These are phyloP conservation scores for Colletotrichum brevisporum DNA, from an alignment of 2,329 filamentous ascomycete species.

Conservation along the genomic window DNA sequence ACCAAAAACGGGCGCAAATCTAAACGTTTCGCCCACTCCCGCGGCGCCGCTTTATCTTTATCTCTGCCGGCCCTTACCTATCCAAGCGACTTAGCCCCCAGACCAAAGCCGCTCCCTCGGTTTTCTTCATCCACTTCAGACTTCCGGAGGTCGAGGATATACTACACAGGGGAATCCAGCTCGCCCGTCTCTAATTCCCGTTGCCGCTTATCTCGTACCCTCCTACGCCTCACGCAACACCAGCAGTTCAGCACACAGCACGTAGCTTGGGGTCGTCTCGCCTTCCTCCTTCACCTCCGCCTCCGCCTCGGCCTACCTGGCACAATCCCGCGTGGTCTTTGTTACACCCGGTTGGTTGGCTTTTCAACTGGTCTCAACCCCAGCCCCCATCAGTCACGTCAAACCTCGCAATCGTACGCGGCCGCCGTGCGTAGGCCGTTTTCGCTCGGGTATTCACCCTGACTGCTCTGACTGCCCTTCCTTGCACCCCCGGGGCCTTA, in stretches of 20 bases:
- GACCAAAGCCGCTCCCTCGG: conserved; percentile 26
- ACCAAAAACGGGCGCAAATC: conserved; percentile 42
- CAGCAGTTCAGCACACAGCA: neutral
- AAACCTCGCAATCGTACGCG: conserved; percentile 33
- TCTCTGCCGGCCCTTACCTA: conserved; percentile 7
- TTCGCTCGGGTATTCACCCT: conserved; percentile 9
- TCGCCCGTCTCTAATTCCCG: conserved; percentile 19
- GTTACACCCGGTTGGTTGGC: conserved; percentile 10
- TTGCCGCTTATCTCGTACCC: conserved; percentile 33
- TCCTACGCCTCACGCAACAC: conserved; percentile 11
- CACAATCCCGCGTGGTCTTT: conserved; percentile 28
- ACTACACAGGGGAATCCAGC: conserved; percentile 1
- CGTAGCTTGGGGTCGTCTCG: conserved; percentile 2
- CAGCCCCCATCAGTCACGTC: conserved; percentile 30
- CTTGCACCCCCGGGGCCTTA: conserved; percentile 17
- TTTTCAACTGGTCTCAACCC: conserved; percentile 2
- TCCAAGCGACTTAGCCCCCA: neutral
- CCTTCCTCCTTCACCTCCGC: neutral
- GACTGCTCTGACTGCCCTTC: neutral
- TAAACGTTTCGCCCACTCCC: conserved; percentile 36
- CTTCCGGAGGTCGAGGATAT: neutral
- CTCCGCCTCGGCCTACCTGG: conserved; percentile 1
- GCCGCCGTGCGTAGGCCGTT: conserved; percentile 20
- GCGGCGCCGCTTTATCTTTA: conserved; percentile 39
- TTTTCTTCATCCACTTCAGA: conserved; percentile 30